phyloP scores from a whole-genome alignment of 441 rosid species.

The Gossypium trilobum region DNA sequence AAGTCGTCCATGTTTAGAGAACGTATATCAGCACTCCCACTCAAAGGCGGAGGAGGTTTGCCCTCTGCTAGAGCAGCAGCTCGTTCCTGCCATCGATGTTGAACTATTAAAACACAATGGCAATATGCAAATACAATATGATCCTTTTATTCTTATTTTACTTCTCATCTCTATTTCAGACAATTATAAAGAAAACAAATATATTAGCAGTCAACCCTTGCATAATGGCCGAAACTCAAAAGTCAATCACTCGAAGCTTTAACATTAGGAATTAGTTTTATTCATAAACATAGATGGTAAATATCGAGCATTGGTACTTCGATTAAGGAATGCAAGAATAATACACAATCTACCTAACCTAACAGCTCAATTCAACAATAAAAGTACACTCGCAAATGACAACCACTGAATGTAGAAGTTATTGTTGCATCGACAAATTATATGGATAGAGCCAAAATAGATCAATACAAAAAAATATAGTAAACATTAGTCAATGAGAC shows the following conservation, averaged over 20 bases:
- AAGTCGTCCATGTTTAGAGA: constrained; percentile 60
- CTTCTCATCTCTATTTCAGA: background rate
- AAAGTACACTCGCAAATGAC: background rate
- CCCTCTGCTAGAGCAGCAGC: constrained; percentile 59
- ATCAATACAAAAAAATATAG: background rate
- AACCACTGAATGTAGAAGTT: background rate
- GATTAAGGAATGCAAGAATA: background rate
- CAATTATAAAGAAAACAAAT: background rate
- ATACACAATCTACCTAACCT: background rate
- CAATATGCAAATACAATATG: background rate
- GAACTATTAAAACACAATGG: background rate
- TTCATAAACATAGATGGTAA: background rate
- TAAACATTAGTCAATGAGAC: background rate
- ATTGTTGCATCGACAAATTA: background rate
- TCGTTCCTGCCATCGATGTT: constrained; percentile 36
- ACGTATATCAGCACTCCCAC: constrained; percentile 56
- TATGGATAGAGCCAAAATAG: background rate
- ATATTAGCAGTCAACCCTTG: background rate
- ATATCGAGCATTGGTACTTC: background rate
- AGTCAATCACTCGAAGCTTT: background rate
- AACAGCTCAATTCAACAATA: background rate
- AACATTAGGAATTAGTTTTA: background rate
- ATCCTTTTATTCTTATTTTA: background rate
- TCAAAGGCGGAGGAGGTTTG: constrained; percentile 55
- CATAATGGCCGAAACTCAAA: background rate